Evolutionary conservation across 2,329 filamentous ascomycete species (phyloP).

Genomic region (Didymella exigua): DNA sequence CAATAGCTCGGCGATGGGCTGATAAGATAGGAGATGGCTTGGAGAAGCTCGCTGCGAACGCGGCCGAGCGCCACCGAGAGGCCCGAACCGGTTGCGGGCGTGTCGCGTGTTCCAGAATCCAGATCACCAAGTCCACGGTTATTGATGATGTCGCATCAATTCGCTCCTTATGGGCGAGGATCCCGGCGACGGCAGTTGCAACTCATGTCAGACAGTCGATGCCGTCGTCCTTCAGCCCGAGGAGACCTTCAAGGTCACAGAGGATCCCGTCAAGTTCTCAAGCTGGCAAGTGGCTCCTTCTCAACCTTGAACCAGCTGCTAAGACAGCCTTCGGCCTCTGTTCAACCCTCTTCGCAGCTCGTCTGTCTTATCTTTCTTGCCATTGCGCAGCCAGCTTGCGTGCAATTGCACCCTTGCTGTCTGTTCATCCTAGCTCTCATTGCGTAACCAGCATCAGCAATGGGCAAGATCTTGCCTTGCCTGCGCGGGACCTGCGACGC

Average conservation of each 20-base stretch:
- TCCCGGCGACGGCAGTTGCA: conserved; percentile 17
- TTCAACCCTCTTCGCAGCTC: neutral
- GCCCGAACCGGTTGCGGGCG: conserved; percentile 11
- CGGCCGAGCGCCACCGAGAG: conserved; percentile 18
- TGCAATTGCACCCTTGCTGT: neutral
- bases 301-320: neutral
- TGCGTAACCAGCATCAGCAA: neutral
- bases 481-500: conserved; percentile 2
- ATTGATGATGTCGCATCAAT: conserved; percentile 17
- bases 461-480: neutral
- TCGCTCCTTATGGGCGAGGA: conserved; percentile 26
- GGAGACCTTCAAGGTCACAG: conserved; percentile 9
- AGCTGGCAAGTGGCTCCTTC: neutral
- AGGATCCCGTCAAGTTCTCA: neutral
- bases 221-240: conserved; percentile 11
- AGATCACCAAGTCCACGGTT: conserved; percentile 1
- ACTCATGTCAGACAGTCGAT: conserved; percentile 18
- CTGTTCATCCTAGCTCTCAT: neutral
- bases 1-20: conserved; percentile 1
- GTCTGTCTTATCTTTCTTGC: neutral
- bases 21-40: conserved; percentile 24
- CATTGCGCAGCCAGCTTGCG: neutral
- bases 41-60: conserved; percentile 3
- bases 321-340: too few relatives aligned
- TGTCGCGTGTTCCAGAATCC: conserved; percentile 22